These are phyloP conservation scores for Yamadazyma ubonensis DNA, from an alignment of 805 yeast species.

Conservation along the genomic window DNA sequence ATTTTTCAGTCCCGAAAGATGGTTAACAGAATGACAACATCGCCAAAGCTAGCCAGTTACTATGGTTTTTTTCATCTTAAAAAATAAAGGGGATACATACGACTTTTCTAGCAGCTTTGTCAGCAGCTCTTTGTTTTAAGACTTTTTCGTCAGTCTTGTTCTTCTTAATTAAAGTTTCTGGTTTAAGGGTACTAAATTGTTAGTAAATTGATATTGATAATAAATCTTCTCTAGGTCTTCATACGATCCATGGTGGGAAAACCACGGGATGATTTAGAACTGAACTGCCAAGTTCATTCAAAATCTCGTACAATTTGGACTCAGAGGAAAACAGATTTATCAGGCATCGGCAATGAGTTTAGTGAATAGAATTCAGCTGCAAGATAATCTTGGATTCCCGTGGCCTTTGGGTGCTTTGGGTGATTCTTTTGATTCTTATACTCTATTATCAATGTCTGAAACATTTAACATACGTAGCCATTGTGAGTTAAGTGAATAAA, in stretches of 20 bases:
- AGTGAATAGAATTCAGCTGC: constrained; percentile 25
- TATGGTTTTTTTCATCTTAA: constrained; percentile 54
- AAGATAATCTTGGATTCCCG: constrained; percentile 43
- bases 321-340: constrained; percentile 45
- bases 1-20: constrained; percentile 80
- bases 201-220: constrained; percentile 18
- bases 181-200: constrained; percentile 51
- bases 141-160: constrained; percentile 75
- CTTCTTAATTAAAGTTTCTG: constrained; percentile 87
- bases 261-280: constrained; percentile 23
- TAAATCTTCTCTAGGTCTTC: constrained; percentile 3
- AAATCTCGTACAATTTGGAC: constrained; percentile 25
- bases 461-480: constrained; percentile 22
- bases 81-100: constrained; percentile 56
- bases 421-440: not conserved
- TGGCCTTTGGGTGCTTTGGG: constrained; percentile 19
- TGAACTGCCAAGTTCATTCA: constrained; percentile 43
- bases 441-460: not conserved
- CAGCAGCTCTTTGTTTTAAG: constrained; percentile 77
- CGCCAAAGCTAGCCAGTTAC: constrained; percentile 65
- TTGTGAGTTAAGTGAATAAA: constrained; percentile 8
- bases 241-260: constrained; percentile 15
- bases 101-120: constrained; percentile 71
- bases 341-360: constrained; percentile 42
- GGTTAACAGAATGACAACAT: constrained; percentile 76